Percentiles rank a stretch among this genome's conserved stretches.
Evolutionary conservation across 2,329 filamentous ascomycete species (phyloP).

Genomic region (Sphaceloma murrayae): DNA sequence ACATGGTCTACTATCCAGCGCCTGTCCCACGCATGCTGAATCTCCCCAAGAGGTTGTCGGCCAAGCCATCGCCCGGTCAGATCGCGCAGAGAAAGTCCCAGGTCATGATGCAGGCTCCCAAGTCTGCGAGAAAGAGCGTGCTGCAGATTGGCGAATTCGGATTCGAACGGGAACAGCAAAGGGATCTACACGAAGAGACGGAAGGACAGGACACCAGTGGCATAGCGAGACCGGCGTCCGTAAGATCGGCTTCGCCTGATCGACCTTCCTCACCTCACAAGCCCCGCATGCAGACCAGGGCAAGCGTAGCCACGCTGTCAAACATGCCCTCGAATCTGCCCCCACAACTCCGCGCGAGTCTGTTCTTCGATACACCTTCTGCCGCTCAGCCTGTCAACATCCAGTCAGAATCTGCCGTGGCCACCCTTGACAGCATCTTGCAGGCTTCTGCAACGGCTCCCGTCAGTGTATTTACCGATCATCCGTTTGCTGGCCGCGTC

Average conservation of each 20-base stretch:
- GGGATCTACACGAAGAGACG: background rate
- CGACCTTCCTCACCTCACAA: background rate
- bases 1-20: slow-evolving; percentile 92
- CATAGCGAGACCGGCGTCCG: slow-evolving; percentile 5
- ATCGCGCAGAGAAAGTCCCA: slow-evolving; percentile 65
- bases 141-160: slow-evolving; percentile 22
- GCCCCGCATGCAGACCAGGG: slow-evolving; percentile 23
- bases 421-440: slow-evolving; percentile 81
- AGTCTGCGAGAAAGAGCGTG: slow-evolving; percentile 45
- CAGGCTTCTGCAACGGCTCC: slow-evolving; percentile 82
- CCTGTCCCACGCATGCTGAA: slow-evolving; percentile 91
- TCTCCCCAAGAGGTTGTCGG: slow-evolving; percentile 77
- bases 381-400: slow-evolving; percentile 45
- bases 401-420: slow-evolving; percentile 70
- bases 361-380: slow-evolving; percentile 63
- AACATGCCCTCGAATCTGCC: slow-evolving; percentile 50
- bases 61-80: slow-evolving; percentile 53
- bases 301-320: slow-evolving; percentile 30
- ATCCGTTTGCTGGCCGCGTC: slow-evolving; percentile 67
- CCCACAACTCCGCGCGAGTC: slow-evolving; percentile 77
- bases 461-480: slow-evolving; percentile 84
- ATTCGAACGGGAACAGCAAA: slow-evolving; percentile 11
- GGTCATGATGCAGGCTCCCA: slow-evolving; percentile 54
- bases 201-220: too few species aligned
- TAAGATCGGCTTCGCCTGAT: slow-evolving; percentile 6